A percentile compares a stretch with the other conserved stretches of the same genome.
Evolutionary conservation across 768 basidiomycete genomes (phyloP).

Genomic region (Postia placenta): DNA sequence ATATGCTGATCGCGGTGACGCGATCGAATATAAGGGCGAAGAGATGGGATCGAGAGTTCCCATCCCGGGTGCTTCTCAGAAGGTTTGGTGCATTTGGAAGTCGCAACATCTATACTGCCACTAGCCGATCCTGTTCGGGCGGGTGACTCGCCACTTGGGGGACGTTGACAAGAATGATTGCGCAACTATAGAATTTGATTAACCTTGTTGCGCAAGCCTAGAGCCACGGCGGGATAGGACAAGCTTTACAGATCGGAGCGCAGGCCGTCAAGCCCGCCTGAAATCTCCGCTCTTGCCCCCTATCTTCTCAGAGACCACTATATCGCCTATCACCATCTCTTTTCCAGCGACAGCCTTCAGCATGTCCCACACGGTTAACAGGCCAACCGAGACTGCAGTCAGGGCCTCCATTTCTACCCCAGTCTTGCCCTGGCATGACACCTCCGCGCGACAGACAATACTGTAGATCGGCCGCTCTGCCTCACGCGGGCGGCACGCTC

Average conservation of each 20-base stretch:
- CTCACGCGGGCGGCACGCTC: slow-evolving; percentile 1
- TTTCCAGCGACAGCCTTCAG: slow-evolving; percentile 85
- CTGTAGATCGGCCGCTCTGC: slow-evolving; percentile 29
- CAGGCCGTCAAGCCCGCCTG: slow-evolving; percentile 18
- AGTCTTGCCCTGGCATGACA: slow-evolving; percentile 73
- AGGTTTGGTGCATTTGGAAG: too few relatives aligned
- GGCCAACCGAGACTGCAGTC: slow-evolving; percentile 71
- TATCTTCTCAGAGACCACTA: slow-evolving; percentile 58
- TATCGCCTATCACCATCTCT: slow-evolving; percentile 74
- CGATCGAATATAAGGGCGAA: too few relatives aligned
- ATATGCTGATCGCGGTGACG: too few relatives aligned
- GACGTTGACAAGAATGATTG: too few relatives aligned
- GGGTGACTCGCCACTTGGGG: too few relatives aligned
- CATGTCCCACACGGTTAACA: slow-evolving; percentile 92
- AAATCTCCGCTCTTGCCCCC: slow-evolving; percentile 79
- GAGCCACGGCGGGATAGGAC: too few relatives aligned
- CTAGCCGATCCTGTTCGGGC: too few relatives aligned
- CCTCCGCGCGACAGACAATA: slow-evolving; percentile 61
- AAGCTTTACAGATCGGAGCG: background rate
- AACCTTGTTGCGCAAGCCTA: too few relatives aligned
- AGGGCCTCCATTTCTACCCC: slow-evolving; percentile 94
- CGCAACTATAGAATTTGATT: too few relatives aligned
- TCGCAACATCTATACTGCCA: too few relatives aligned
- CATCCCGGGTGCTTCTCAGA: too few relatives aligned
- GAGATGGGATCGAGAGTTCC: too few relatives aligned